These are phyloP conservation scores for Inga oerstediana DNA, from an alignment of 306 rosid species.

Conservation along the genomic window DNA sequence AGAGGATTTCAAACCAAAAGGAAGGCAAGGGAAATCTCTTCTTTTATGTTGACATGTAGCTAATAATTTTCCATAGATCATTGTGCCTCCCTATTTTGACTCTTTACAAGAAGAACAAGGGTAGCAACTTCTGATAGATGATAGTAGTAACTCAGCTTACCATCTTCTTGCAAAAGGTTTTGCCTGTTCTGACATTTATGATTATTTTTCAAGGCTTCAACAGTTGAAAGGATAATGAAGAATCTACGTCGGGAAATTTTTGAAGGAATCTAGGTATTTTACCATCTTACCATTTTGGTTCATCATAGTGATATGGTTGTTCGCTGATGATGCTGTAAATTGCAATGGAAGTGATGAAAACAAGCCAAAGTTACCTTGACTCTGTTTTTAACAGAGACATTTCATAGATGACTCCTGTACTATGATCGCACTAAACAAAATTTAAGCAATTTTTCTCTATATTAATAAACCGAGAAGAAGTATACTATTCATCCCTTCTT, in stretches of 20 bases:
- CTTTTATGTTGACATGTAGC: background rate
- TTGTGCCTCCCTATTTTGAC: background rate
- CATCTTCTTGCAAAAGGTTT: constrained; percentile 15
- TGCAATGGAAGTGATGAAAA: background rate
- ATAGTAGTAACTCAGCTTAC: constrained; percentile 4
- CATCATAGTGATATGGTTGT: constrained; percentile 8
- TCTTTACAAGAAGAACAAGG: background rate
- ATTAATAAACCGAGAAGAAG: background rate
- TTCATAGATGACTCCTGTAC: background rate
- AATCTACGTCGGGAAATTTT: constrained; percentile 70
- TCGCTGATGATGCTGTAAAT: constrained; percentile 12
- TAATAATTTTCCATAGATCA: no score
- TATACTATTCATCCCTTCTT: background rate
- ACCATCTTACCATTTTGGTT: background rate
- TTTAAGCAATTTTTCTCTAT: background rate
- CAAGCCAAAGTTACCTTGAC: background rate
- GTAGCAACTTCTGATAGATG: constrained; percentile 7
- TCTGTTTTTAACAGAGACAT: background rate
- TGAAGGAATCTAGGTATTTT: constrained; percentile 81
- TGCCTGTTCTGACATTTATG: constrained; percentile 31
- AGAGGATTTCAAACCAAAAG: constrained; percentile 52
- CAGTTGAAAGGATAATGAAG: constrained; percentile 86
- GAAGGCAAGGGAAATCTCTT: constrained; percentile 33
- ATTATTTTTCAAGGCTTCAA: constrained; percentile 65
- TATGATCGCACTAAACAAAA: background rate